These are phyloP conservation scores for Gardenia jasminoides DNA, from an alignment of 257 asterid genomes.

Conservation along the genomic window DNA sequence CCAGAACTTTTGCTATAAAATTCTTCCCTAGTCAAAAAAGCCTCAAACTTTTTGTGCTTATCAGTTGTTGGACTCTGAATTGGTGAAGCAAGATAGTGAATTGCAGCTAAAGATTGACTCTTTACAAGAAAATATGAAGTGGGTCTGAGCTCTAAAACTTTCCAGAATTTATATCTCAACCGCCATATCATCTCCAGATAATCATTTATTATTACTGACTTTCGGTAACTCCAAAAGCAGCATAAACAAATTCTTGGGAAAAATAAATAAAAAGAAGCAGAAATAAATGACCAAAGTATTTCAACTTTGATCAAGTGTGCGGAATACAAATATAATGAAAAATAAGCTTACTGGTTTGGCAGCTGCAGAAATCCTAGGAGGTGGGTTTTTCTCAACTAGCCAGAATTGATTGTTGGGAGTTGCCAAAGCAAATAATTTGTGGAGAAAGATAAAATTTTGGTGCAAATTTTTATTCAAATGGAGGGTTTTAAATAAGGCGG, in stretches of 20 bases:
- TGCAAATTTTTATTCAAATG: too few species aligned
- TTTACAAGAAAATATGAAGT: slow-evolving; percentile 21
- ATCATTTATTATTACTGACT: background rate
- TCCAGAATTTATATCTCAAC: slow-evolving; percentile 20
- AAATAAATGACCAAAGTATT: background rate
- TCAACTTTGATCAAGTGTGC: background rate
- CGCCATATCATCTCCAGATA: slow-evolving; percentile 41
- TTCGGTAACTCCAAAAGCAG: slow-evolving; percentile 5
- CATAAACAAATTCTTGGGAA: background rate
- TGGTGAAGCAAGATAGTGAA: slow-evolving; percentile 34
- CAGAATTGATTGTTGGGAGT: background rate
- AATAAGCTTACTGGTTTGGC: background rate
- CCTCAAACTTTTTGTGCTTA: slow-evolving; percentile 6
- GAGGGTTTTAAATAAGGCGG: background rate
- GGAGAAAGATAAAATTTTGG: background rate
- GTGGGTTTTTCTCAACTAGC: background rate
- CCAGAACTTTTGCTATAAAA: slow-evolving; percentile 15
- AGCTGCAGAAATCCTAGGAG: background rate
- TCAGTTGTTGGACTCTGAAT: slow-evolving; percentile 9
- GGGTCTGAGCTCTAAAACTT: slow-evolving; percentile 14
- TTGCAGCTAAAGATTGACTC: slow-evolving; percentile 26
- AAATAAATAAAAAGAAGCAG: background rate
- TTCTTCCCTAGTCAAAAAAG: slow-evolving; percentile 20
- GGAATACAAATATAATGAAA: background rate
- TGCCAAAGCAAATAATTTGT: too few species aligned